Percentiles rank a stretch among this genome's conserved stretches.
Evolutionary conservation across 139 green algal species (phyloP).

Genomic region (Penium margaritaceum): DNA sequence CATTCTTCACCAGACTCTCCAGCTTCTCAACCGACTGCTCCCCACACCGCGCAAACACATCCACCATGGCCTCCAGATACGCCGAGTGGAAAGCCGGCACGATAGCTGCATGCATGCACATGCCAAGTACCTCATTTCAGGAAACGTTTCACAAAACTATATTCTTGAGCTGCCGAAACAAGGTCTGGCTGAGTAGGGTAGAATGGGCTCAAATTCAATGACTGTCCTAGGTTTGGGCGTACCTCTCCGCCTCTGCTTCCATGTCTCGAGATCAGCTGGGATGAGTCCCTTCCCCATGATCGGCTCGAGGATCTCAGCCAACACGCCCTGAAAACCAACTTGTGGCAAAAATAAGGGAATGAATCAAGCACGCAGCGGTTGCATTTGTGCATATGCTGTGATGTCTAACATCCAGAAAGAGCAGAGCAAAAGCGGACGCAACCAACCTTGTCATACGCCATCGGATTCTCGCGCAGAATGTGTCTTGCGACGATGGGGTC

Average conservation of each 20-base stretch:
- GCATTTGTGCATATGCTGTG: too few relatives aligned
- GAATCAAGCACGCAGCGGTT: too few relatives aligned
- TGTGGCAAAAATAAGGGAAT: too few relatives aligned
- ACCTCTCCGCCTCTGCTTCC: slow-evolving; percentile 75
- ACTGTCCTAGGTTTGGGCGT: too few relatives aligned
- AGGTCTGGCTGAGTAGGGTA: too few relatives aligned
- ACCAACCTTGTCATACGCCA: slow-evolving; percentile 88
- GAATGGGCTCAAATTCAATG: too few relatives aligned
- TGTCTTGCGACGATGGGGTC: slow-evolving; percentile 85
- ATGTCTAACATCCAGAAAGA: too few relatives aligned
- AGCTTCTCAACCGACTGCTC: slow-evolving; percentile 62
- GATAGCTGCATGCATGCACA: slow-evolving; percentile 59
- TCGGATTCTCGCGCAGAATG: slow-evolving; percentile 82
- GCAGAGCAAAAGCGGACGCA: too few relatives aligned
- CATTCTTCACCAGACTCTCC: slow-evolving; percentile 35
- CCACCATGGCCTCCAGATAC: slow-evolving; percentile 79
- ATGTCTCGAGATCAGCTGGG: slow-evolving; percentile 78
- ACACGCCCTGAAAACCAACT: too few relatives aligned
- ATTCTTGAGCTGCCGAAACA: too few relatives aligned
- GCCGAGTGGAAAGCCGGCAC: slow-evolving; percentile 90
- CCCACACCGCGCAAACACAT: slow-evolving; percentile 76
- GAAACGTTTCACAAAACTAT: too few relatives aligned
- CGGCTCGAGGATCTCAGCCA: slow-evolving; percentile 97
- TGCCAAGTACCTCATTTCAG: too few relatives aligned
- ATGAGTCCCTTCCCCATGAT: slow-evolving; percentile 99